phyloP scores from a whole-genome alignment of 2,329 filamentous ascomycete genomes.

The Emmonsiellopsis sp. region DNA sequence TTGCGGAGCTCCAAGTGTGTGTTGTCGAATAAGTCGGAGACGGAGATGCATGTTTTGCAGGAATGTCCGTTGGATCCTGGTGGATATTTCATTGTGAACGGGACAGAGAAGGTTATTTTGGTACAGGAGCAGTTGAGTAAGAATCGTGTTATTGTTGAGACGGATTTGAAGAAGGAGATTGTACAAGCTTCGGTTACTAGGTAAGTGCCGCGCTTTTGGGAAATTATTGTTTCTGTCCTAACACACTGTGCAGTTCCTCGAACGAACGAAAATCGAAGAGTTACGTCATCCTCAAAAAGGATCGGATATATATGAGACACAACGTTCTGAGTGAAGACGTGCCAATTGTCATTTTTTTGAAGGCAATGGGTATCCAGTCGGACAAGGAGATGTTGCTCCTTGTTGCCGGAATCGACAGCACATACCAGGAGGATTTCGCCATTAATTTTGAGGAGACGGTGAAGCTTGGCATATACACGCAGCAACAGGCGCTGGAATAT shows the following conservation, averaged over 20 bases:
- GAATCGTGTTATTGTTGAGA: constrained; percentile 96
- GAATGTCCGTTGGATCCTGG: constrained; percentile 94
- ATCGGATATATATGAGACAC: constrained; percentile 78
- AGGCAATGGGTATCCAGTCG: constrained; percentile 85
- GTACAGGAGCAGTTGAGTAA: constrained; percentile 99
- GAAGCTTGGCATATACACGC: constrained; percentile 75
- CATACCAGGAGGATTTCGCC: constrained; percentile 89
- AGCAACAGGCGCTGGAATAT: constrained; percentile 91
- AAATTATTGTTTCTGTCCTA: constrained; percentile 8
- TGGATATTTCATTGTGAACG: constrained; percentile 95
- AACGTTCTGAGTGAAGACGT: constrained; percentile 89
- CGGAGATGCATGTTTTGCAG: constrained; percentile 82
- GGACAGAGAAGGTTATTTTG: constrained; percentile 96
- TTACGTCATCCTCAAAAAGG: constrained; percentile 90
- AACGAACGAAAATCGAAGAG: constrained; percentile 97
- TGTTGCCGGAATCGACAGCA: constrained; percentile 74
- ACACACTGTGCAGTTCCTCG: constrained; percentile 60
- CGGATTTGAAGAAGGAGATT: constrained; percentile 80
- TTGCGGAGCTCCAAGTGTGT: constrained; percentile 90
- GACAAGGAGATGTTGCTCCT: constrained; percentile 92
- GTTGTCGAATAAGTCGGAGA: constrained; percentile 70
- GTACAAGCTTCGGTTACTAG: constrained; percentile 89
- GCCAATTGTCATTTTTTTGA: constrained; percentile 88
- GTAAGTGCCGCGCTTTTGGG: constrained; percentile 19
- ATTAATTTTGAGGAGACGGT: constrained; percentile 92